Base-by-base conservation (phyloP, 139 green algal genomes). In the Closterium sp. region DNA sequence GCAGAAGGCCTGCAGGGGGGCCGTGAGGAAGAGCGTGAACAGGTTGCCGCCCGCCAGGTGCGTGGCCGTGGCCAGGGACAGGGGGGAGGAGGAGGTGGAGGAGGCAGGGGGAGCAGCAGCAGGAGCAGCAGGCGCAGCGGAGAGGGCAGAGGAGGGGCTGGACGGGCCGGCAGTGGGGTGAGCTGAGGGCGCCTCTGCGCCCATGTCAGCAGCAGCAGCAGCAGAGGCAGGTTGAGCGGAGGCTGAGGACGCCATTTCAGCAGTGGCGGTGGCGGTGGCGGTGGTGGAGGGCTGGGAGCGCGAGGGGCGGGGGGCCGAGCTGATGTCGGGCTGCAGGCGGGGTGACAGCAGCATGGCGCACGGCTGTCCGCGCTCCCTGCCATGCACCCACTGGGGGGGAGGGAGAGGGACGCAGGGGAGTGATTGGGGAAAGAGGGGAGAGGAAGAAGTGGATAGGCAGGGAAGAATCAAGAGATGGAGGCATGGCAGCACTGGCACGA, bases 341-440 rank as follows among this genome's bases (percentile, higher is more conserved):
- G 97, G 92, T 8, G 94, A 90, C 89, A 96, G 96, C 87, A 96
- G 93, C 95, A 97, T 96, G 84, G 96, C 93, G 92, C 95, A 96
- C 76, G 91, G 93, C 91, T 97, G 96, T 38, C 97, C 89, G 2
- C 95, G 94, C 87, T 97, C 94, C 92, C 96, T 95, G 8, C 94
- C 96, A 19, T 97, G 94, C 94, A 97, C 96, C 86, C 97, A 89
- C 95, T 97, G 95, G 2, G 3, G 9, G 55, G 9, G 16, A 28
- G 36, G 6, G 4, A 6, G 36, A 6, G 36, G 76, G 64, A 19
- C 16, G 21, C 32, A 88, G 21, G n/a, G n/a, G n/a, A n/a, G n/a
- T n/a, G n/a, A n/a, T n/a, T n/a, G 19, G 84, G 21, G 84, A 88
- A 19, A 88, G 19, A 10, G 25, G 76, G 76, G 76, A 2, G 84